A percentile compares a stretch with the other conserved stretches of the same genome.
phyloP scores from a whole-genome alignment of 768 basidiomycete species.

The Rickenella mellea region DNA sequence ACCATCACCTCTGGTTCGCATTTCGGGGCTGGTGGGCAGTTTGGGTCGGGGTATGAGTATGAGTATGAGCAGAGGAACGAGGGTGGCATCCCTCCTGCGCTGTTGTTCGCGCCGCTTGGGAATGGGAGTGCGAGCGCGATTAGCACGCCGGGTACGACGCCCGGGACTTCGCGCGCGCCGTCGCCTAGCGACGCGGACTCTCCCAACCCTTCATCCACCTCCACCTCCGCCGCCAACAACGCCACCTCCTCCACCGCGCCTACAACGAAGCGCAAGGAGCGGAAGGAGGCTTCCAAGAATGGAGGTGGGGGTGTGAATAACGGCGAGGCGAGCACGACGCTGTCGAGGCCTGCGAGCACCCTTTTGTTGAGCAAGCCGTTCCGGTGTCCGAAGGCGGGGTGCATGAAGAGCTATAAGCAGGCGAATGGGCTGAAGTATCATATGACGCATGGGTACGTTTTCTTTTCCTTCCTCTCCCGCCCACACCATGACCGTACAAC shows the following conservation, averaged over 20 bases:
- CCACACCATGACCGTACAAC: too few relatives aligned
- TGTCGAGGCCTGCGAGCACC: constrained; percentile 43
- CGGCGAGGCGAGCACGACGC: constrained; percentile 33
- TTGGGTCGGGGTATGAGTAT: constrained; percentile 12
- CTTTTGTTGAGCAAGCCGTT: constrained; percentile 79
- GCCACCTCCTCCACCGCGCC: constrained; percentile 11
- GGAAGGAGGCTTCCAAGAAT: constrained; percentile 9
- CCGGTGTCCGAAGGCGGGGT: constrained; percentile 88
- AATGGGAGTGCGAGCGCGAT: constrained; percentile 15
- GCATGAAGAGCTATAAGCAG: constrained; percentile 95
- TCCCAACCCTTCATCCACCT: constrained; percentile 9
- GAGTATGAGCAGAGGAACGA: constrained; percentile 23
- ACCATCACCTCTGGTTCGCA: constrained; percentile 23
- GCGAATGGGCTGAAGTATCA: constrained; percentile 76
- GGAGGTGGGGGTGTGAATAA: constrained; percentile 1
- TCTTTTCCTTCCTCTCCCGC: too few relatives aligned
- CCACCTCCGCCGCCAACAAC: constrained; percentile 12
- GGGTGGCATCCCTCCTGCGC: constrained; percentile 55
- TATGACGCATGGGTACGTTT: too few relatives aligned
- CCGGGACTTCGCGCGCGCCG: constrained; percentile 18
- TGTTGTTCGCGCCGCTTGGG: constrained; percentile 34
- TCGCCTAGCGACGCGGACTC: constrained; percentile 13
- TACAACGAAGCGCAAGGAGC: constrained; percentile 9
- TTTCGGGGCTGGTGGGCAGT: background rate
- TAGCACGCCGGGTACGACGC: constrained; percentile 36